These are phyloP conservation scores for Wallacemonas rigidus DNA, from an alignment of 208 protist species.

Conservation along the genomic window DNA sequence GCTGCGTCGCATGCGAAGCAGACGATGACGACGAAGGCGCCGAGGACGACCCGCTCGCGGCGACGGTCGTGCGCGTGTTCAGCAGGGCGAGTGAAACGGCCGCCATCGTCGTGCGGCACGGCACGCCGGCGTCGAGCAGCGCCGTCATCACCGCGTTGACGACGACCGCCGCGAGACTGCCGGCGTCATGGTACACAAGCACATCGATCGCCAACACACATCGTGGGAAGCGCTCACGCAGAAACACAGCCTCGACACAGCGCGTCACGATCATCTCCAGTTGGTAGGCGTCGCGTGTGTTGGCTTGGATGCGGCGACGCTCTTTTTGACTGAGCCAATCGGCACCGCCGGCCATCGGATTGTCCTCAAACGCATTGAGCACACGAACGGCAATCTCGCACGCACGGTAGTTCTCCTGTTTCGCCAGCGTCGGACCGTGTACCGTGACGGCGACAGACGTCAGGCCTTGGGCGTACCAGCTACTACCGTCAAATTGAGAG, in stretches of 20 bases:
- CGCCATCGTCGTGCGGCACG: conserved; percentile 82
- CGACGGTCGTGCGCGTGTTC: neutral
- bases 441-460: conserved; percentile 65
- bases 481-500: conserved; percentile 72
- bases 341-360: conserved; percentile 52
- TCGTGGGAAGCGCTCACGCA: conserved; percentile 59
- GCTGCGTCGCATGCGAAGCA: neutral
- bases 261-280: conserved; percentile 34
- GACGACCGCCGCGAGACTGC: conserved; percentile 59
- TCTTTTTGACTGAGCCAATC: conserved; percentile 48
- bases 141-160: conserved; percentile 86
- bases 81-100: conserved; percentile 57
- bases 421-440: conserved; percentile 68
- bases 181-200: conserved; percentile 71
- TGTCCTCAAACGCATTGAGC: conserved; percentile 25
- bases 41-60: neutral
- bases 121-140: conserved; percentile 81
- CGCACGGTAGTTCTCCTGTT: conserved; percentile 46
- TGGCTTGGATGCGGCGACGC: conserved; percentile 29
- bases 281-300: conserved; percentile 47
- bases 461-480: conserved; percentile 75
- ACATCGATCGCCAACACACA: conserved; percentile 70
- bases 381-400: conserved; percentile 32
- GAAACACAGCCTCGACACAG: conserved; percentile 48
- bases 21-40: conserved; percentile 10